A percentile compares a stretch with the other conserved stretches of the same genome.
phyloP scores from a whole-genome alignment of 192 early-diverging fungal genomes.

The Backusella sp. region DNA sequence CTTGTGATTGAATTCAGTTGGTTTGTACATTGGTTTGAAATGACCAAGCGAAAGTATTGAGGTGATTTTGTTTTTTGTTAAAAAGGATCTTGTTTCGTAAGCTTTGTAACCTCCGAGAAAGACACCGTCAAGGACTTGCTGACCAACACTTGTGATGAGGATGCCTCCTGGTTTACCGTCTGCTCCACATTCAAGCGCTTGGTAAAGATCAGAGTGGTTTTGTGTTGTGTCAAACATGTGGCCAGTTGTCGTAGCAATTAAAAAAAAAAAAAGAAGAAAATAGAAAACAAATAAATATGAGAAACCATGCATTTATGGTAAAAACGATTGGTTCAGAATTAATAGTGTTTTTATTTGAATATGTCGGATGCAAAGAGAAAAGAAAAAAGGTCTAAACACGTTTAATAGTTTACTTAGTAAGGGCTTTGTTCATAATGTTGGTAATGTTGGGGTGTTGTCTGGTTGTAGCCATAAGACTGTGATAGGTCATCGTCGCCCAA shows the following conservation, averaged over 20 bases:
- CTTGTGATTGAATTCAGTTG: slow-evolving; percentile 24
- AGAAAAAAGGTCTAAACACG: background rate
- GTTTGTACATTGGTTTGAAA: slow-evolving; percentile 23
- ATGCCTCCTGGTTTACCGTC: slow-evolving; percentile 36
- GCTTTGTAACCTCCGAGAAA: slow-evolving; percentile 36
- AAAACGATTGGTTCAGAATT: background rate
- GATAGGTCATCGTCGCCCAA: slow-evolving; percentile 50
- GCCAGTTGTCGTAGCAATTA: background rate
- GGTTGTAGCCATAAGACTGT: slow-evolving; percentile 28
- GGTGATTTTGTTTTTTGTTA: slow-evolving; percentile 31
- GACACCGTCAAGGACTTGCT: slow-evolving; percentile 24
- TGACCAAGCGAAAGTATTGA: slow-evolving; percentile 36
- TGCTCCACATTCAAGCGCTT: slow-evolving; percentile 21
- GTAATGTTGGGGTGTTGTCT: slow-evolving; percentile 35
- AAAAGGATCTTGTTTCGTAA: slow-evolving; percentile 19
- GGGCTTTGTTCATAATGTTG: slow-evolving; percentile 27
- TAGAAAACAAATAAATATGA: background rate
- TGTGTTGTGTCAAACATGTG: background rate
- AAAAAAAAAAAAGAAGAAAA: background rate
- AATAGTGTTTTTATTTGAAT: background rate
- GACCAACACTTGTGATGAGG: slow-evolving; percentile 31
- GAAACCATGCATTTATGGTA: background rate
- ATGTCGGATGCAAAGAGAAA: background rate
- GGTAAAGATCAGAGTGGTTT: slow-evolving; percentile 19
- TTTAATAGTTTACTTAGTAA: slow-evolving; percentile 10